These are phyloP conservation scores for Polyplosphaeria fusca DNA, from an alignment of 495 filamentous ascomycete species.

Conservation along the genomic window DNA sequence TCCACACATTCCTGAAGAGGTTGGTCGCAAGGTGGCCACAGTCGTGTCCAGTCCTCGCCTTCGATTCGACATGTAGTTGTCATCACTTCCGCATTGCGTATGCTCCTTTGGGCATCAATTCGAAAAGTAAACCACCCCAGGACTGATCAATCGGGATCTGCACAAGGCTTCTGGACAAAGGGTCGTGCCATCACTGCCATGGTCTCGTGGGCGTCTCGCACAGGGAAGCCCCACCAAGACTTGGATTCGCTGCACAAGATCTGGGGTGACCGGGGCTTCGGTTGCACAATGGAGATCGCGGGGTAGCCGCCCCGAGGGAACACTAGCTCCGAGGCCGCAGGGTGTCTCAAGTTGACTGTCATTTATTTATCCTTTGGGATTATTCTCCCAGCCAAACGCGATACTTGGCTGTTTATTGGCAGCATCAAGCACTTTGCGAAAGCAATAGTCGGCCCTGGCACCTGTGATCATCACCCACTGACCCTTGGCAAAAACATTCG, in stretches of 20 bases:
- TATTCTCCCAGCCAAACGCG: conserved; percentile 26
- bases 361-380: conserved; percentile 24
- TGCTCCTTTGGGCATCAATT: no score
- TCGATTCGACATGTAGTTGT: no score
- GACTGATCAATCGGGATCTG: neutral
- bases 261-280: conserved; percentile 14
- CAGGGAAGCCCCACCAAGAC: neutral
- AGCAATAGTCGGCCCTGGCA: no score
- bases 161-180: neutral
- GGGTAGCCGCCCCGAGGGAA: conserved; percentile 26
- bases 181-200: neutral
- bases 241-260: conserved; percentile 14
- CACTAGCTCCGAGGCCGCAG: conserved; percentile 9
- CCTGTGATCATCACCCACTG: neutral
- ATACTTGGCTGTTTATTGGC: conserved; percentile 8
- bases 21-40: no score
- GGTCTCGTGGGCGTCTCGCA: conserved; percentile 17
- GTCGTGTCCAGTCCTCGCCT: no score
- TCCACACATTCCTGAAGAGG: no score
- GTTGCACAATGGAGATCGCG: conserved; percentile 27
- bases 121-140: no score
- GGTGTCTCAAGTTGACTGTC: conserved; percentile 30
- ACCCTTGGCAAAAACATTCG: conserved; percentile 6
- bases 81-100: no score
- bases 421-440: conserved; percentile 17